Conservation (phyloP, 1,284 basidiomycete genomes). For the Chalciporus sp. region DNA sequence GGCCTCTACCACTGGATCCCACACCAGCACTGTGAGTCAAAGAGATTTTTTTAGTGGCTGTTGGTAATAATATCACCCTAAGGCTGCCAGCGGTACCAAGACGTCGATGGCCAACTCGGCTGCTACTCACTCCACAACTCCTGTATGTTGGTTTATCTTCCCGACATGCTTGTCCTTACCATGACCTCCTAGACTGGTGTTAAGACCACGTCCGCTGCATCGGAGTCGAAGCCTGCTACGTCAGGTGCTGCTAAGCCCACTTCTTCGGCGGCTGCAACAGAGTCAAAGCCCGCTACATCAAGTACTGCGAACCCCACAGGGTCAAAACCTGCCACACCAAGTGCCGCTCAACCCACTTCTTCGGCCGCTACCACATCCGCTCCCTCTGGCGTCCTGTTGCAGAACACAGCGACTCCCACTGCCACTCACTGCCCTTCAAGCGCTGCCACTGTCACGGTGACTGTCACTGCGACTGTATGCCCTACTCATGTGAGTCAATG, state of each 20-base stretch:
- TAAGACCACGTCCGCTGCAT: background rate
- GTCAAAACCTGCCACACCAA: too few relatives aligned
- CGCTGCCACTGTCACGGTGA: slow-evolving; percentile 12
- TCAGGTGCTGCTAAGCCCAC: background rate
- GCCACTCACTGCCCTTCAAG: background rate
- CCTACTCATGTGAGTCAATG: slow-evolving; percentile 12
- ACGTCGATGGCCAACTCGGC: too few relatives aligned
- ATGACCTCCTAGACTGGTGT: background rate
- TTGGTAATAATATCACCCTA: too few relatives aligned
- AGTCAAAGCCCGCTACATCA: background rate
- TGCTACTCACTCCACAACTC: too few relatives aligned
- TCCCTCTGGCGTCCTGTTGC: background rate
- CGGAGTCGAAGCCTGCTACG: background rate
- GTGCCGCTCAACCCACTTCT: background rate
- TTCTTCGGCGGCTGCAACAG: slow-evolving; percentile 1
- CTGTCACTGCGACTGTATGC: slow-evolving; percentile 10
- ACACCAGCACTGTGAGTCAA: too few relatives aligned
- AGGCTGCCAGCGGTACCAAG: too few relatives aligned
- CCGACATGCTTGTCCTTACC: too few relatives aligned
- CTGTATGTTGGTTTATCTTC: too few relatives aligned
- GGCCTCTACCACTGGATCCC: too few relatives aligned
- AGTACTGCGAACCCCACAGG: background rate
- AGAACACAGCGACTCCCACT: background rate
- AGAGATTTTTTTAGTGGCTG: too few relatives aligned
- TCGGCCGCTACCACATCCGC: background rate